Evolutionary conservation across 2,329 filamentous ascomycete genomes (phyloP).

Genomic region (Aspergillus versicolor): DNA sequence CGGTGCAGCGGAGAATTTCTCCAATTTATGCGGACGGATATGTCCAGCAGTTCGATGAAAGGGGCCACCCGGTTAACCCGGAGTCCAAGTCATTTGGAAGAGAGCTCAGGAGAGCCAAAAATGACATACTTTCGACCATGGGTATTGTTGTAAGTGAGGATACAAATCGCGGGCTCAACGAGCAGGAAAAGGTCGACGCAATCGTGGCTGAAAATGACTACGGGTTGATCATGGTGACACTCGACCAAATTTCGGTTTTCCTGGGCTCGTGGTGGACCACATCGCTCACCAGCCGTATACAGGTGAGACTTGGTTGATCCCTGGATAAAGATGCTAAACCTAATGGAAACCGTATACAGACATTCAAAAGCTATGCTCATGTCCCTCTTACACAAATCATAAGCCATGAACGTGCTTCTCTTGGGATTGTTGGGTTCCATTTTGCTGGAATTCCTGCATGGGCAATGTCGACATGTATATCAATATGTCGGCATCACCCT

Average conservation of each 20-base stretch:
- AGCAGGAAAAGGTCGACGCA: slow-evolving; percentile 38
- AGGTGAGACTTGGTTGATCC: slow-evolving; percentile 28
- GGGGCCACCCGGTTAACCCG: slow-evolving; percentile 48
- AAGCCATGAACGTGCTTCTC: slow-evolving; percentile 32
- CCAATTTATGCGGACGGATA: slow-evolving; percentile 41
- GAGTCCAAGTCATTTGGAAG: slow-evolving; percentile 40
- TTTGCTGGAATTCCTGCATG: slow-evolving; percentile 44
- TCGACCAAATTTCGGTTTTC: slow-evolving; percentile 43
- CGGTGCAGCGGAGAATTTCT: slow-evolving; percentile 24
- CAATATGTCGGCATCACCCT: slow-evolving; percentile 39
- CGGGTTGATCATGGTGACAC: slow-evolving; percentile 40
- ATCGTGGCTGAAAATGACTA: slow-evolving; percentile 45
- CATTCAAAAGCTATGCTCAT: slow-evolving; percentile 39
- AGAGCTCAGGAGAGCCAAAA: slow-evolving; percentile 48
- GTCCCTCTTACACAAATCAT: slow-evolving; percentile 38
- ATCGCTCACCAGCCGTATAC: slow-evolving; percentile 38
- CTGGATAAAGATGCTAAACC: neutral
- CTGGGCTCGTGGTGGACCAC: slow-evolving; percentile 44
- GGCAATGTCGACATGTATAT: slow-evolving; percentile 36
- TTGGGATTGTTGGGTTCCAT: slow-evolving; percentile 39
- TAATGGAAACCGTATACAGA: slow-evolving; percentile 25
- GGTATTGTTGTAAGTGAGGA: slow-evolving; percentile 48
- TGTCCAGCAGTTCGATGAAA: slow-evolving; percentile 48
- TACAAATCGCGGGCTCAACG: slow-evolving; percentile 35
- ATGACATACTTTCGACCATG: slow-evolving; percentile 51